Conservation (phyloP, 345 rosid species). For the Syzygium jambos region DNA sequence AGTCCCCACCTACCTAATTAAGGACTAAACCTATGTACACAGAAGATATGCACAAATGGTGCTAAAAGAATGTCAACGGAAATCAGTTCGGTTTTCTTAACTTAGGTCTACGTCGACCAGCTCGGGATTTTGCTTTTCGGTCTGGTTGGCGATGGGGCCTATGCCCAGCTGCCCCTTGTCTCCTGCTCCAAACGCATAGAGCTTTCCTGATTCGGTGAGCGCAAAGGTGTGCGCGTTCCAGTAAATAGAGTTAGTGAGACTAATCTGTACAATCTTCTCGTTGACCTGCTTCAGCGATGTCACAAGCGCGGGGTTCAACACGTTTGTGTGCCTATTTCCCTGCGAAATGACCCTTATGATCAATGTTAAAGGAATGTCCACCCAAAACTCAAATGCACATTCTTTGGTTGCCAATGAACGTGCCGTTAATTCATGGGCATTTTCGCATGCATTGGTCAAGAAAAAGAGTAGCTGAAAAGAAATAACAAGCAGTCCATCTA, state of each 20-base stretch:
- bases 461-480: background rate
- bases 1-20: conserved; percentile 24
- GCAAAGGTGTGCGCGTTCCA: conserved; percentile 94
- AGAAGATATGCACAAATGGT: conserved; percentile 26
- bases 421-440: background rate
- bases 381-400: background rate
- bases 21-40: conserved; percentile 23
- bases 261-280: conserved; percentile 77
- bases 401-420: background rate
- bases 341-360: conserved; percentile 2
- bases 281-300: conserved; percentile 61
- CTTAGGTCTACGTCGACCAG: conserved; percentile 61
- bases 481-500: background rate
- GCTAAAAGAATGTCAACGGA: background rate
- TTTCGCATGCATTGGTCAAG: background rate
- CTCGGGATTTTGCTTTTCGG: conserved; percentile 74
- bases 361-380: background rate
- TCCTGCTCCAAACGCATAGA: conserved; percentile 87
- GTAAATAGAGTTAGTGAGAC: conserved; percentile 71
- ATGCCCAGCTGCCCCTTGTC: conserved; percentile 93
- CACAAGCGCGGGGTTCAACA: conserved; percentile 62
- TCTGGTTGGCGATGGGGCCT: conserved; percentile 50
- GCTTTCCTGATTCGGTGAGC: conserved; percentile 71
- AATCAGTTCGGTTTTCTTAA: conserved; percentile 14
- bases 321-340: conserved; percentile 59